A percentile compares a stretch with the other conserved stretches of the same genome.
Conservation (phyloP, 306 rosid species). For the Prunus campanulata region DNA sequence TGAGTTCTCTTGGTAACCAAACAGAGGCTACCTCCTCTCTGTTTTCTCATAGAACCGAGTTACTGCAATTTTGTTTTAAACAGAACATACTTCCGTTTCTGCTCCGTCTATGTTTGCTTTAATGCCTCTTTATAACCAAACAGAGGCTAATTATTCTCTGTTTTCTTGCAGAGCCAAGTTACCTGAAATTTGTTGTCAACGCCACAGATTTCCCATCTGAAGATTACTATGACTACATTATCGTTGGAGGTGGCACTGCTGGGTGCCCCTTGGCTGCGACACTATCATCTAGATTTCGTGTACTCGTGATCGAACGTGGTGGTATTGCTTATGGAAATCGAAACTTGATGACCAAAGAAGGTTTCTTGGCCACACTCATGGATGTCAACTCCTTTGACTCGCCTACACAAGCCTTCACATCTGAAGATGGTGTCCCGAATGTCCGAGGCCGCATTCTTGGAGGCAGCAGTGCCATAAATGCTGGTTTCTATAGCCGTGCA, state of each 20-base stretch:
- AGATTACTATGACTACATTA: conserved; percentile 84
- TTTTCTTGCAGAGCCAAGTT: conserved; percentile 34
- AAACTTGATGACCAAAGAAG: conserved; percentile 70
- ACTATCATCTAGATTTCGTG: conserved; percentile 45
- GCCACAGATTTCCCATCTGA: conserved; percentile 58
- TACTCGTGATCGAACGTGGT: conserved; percentile 75
- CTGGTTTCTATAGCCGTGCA: conserved; percentile 91
- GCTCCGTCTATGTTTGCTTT: neutral
- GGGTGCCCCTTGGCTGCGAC: conserved; percentile 95
- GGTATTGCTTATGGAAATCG: conserved; percentile 41
- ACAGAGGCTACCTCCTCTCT: neutral
- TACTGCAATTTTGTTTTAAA: neutral
- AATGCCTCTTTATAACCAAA: neutral
- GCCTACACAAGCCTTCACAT: conserved; percentile 62
- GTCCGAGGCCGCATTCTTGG: conserved; percentile 93
- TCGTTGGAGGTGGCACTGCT: conserved; percentile 91
- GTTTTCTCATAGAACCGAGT: neutral
- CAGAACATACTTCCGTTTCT: neutral
- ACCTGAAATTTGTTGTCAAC: conserved; percentile 55
- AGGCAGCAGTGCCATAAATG: conserved; percentile 90
- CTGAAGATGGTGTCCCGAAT: conserved; percentile 86
- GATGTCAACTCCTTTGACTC: conserved; percentile 42
- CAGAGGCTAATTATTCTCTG: neutral
- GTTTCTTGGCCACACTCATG: conserved; percentile 64
- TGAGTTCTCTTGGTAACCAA: neutral